These are phyloP conservation scores for Alternaria sp. DNA, from an alignment of 2,329 filamentous ascomycete species.

Conservation along the genomic window DNA sequence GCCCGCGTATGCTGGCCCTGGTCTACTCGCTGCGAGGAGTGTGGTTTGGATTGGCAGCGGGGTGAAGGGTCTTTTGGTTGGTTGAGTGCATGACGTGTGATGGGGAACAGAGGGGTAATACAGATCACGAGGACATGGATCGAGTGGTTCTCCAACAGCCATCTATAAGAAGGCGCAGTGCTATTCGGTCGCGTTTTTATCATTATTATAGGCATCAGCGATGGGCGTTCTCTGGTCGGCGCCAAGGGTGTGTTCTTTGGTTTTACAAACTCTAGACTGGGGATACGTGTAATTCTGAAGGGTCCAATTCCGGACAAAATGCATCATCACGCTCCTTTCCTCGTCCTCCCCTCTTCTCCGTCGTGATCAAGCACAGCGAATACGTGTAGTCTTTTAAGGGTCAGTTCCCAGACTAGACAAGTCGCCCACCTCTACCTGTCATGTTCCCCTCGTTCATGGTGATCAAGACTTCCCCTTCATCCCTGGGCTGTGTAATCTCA, in stretches of 20 bases:
- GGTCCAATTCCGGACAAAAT: not conserved
- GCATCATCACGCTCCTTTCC: not conserved
- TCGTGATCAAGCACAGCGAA: not conserved
- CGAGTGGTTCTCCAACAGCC: not conserved
- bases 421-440: not conserved
- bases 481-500: not conserved
- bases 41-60: constrained; percentile 33
- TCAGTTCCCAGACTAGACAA: not conserved
- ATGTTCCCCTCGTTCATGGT: not conserved
- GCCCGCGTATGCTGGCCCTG: constrained; percentile 35
- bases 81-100: not conserved
- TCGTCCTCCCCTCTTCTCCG: not conserved
- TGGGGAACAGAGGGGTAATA: not conserved
- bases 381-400: not conserved
- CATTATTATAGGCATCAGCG: not conserved
- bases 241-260: not conserved
- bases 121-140: not conserved
- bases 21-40: constrained; percentile 30
- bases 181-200: not conserved
- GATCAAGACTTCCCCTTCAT: not conserved
- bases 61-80: constrained; percentile 22
- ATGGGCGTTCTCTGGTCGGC: not conserved
- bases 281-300: not conserved
- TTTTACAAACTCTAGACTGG: not conserved
- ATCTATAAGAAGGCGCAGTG: not conserved